phyloP scores from a whole-genome alignment of 2,329 filamentous ascomycete genomes.

The Cordyceps militaris region DNA sequence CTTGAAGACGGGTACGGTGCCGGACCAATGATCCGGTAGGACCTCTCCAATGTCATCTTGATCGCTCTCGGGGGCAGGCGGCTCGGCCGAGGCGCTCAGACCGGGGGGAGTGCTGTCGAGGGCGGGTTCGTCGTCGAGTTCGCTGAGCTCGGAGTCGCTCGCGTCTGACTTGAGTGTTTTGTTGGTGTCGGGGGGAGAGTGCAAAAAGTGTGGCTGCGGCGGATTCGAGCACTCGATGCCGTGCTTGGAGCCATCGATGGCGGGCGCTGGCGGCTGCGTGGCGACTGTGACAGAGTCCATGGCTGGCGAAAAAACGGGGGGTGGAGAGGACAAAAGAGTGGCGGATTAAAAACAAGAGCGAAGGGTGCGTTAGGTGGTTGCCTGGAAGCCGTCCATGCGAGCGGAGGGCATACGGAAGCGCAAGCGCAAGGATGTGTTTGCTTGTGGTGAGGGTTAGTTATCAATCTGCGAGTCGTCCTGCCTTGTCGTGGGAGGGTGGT shows the following conservation, averaged over 20 bases:
- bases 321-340: constrained; percentile 7
- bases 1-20: constrained; percentile 87
- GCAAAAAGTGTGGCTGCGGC: constrained; percentile 39
- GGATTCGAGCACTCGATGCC: constrained; percentile 30
- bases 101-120: constrained; percentile 20
- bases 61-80: constrained; percentile 24
- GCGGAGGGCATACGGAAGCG: constrained; percentile 6
- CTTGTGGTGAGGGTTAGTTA: background rate
- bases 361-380: constrained; percentile 26
- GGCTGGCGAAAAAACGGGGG: background rate
- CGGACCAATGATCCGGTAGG: constrained; percentile 81
- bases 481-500: background rate
- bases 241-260: constrained; percentile 22
- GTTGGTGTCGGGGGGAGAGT: constrained; percentile 60
- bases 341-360: constrained; percentile 1
- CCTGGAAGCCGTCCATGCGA: constrained; percentile 29
- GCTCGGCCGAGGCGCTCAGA: constrained; percentile 18
- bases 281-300: constrained; percentile 7
- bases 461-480: constrained; percentile 3
- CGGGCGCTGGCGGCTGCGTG: constrained; percentile 13
- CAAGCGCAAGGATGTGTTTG: background rate
- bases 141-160: constrained; percentile 60
- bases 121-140: constrained; percentile 51
- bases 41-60: constrained; percentile 69
- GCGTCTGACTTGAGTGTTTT: constrained; percentile 51